A percentile compares a stretch with the other conserved stretches of the same genome.
These are phyloP conservation scores for Fusarium sp. DNA, from an alignment of 2,329 filamentous ascomycete genomes.

Conservation along the genomic window DNA sequence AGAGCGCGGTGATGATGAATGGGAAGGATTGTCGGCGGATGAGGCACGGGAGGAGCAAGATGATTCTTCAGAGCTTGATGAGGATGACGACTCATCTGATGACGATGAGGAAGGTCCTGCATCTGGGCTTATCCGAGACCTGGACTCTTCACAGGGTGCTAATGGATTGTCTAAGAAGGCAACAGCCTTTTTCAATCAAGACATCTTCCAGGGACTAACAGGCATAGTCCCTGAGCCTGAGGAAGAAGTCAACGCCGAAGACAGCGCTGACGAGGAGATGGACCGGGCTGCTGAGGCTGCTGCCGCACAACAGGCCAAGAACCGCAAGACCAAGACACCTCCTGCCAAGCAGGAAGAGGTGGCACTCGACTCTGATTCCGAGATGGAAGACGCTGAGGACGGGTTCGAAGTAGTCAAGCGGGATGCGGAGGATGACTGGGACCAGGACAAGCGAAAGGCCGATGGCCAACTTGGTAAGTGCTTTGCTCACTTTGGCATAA, in stretches of 20 bases:
- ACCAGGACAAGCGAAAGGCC: constrained; percentile 70
- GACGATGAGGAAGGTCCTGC: constrained; percentile 44
- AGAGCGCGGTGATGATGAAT: constrained; percentile 86
- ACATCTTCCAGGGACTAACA: constrained; percentile 88
- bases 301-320: constrained; percentile 40
- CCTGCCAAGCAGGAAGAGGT: constrained; percentile 8
- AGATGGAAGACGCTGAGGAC: constrained; percentile 54
- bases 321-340: constrained; percentile 36
- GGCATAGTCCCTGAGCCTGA: constrained; percentile 67
- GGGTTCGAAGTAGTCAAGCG: constrained; percentile 72
- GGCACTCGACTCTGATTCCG: constrained; percentile 45
- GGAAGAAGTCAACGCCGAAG: constrained; percentile 36
- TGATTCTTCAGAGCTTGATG: constrained; percentile 67
- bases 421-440: constrained; percentile 68
- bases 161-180: constrained; percentile 64
- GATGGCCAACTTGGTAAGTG: constrained; percentile 70
- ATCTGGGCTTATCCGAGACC: constrained; percentile 49
- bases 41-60: constrained; percentile 66
- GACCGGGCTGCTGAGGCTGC: constrained; percentile 48
- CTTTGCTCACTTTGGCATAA: background rate
- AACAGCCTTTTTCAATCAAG: constrained; percentile 90
- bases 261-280: constrained; percentile 44
- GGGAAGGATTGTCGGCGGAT: constrained; percentile 85
- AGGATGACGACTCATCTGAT: constrained; percentile 57
- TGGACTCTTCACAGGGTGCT: constrained; percentile 44